Percentiles rank a stretch among this genome's conserved stretches.
Conservation (phyloP, 306 rosid species). For the Cyamopsis tetragonoloba region DNA sequence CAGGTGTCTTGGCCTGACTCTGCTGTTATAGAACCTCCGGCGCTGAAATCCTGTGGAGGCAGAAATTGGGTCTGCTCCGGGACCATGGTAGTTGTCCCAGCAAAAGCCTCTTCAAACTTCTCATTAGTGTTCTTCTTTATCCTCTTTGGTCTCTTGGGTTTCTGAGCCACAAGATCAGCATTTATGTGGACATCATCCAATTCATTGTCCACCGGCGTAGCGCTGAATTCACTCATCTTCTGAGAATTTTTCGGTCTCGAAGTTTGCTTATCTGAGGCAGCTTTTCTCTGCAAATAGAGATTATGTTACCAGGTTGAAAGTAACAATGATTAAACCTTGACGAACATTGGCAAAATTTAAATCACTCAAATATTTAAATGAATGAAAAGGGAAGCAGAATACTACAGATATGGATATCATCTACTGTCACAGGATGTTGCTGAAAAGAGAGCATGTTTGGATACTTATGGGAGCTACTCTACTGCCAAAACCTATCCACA, state of each 20-base stretch:
- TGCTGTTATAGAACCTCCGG: conserved; percentile 28
- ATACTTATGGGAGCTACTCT: too few species aligned
- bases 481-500: too few species aligned
- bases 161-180: conserved; percentile 43
- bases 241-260: conserved; percentile 46
- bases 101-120: conserved; percentile 51
- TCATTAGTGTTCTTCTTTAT: conserved; percentile 64
- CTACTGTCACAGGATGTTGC: neutral
- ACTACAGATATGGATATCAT: neutral
- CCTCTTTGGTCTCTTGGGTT: conserved; percentile 69
- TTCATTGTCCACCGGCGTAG: conserved; percentile 32
- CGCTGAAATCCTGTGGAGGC: conserved; percentile 23
- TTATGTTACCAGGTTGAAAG: conserved; percentile 20
- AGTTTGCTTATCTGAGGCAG: conserved; percentile 42
- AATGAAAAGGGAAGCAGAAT: neutral
- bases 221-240: conserved; percentile 35
- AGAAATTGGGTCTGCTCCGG: conserved; percentile 42
- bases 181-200: conserved; percentile 42
- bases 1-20: conserved; percentile 34
- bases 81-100: conserved; percentile 22
- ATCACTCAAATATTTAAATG: neutral
- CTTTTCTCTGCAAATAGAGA: conserved; percentile 63
- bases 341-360: neutral
- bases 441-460: neutral
- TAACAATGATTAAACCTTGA: neutral